A percentile compares a stretch with the other conserved stretches of the same genome.
These are phyloP conservation scores for Colletotrichum sp. DNA, from an alignment of 2,329 filamentous ascomycete genomes.

Conservation along the genomic window DNA sequence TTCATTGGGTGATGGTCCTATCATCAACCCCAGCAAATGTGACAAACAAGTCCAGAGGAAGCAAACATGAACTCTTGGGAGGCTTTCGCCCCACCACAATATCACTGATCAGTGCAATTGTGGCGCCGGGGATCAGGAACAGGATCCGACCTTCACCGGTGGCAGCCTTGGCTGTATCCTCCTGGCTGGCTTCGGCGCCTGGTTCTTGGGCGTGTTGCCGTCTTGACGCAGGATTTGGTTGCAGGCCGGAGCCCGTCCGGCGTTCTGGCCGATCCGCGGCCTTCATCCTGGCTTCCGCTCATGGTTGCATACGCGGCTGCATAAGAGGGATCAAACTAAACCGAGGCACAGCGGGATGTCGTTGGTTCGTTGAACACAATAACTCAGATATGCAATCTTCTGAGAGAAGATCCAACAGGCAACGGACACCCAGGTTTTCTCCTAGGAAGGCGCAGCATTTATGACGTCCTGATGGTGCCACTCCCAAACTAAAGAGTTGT, in stretches of 20 bases:
- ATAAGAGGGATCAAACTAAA: not conserved
- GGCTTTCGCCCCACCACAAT: not conserved
- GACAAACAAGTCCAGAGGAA: not conserved
- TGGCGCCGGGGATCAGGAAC: not conserved
- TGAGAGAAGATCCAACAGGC: not conserved
- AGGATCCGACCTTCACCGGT: not conserved
- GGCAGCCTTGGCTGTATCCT: not conserved
- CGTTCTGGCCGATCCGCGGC: not conserved
- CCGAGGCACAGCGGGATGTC: not conserved
- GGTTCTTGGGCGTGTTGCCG: not conserved
- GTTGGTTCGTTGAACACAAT: not conserved
- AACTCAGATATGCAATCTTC: not conserved
- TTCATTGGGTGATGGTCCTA: not conserved
- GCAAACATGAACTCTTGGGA: slow-evolving; percentile 7
- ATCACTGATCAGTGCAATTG: not conserved
- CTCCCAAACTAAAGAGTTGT: not conserved
- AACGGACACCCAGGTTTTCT: not conserved
- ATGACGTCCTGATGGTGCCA: not conserved
- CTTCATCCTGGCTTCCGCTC: not conserved
- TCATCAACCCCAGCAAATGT: not conserved
- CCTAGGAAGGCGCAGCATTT: not conserved
- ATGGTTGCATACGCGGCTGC: not conserved
- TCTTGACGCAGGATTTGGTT: not conserved
- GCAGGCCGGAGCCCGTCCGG: not conserved
- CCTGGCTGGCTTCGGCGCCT: not conserved